Percentiles rank a stretch among this genome's conserved stretches.
Conservation (phyloP, 768 basidiomycete species). For the Dioszegia crocea region DNA sequence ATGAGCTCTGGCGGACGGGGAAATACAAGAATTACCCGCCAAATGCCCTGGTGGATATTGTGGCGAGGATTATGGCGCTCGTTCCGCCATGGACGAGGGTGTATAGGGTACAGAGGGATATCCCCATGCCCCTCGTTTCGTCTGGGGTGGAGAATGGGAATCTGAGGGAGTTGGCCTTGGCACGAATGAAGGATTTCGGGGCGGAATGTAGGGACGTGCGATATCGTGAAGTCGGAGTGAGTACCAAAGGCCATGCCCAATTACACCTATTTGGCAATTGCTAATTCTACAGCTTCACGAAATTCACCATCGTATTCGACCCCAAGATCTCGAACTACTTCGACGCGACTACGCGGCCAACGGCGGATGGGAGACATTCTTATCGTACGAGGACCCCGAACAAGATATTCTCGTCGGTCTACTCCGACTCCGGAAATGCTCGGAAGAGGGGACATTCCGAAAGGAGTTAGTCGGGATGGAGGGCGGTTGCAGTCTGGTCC, state of each 20-base stretch:
- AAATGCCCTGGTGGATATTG: constrained; percentile 96
- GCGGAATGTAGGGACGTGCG: constrained; percentile 95
- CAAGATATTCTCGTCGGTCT: constrained; percentile 92
- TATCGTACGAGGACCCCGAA: constrained; percentile 97
- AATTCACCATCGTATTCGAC: constrained; percentile 95
- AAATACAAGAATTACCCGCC: constrained; percentile 98
- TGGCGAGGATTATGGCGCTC: constrained; percentile 88
- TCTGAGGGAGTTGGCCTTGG: constrained; percentile 87
- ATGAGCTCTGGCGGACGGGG: constrained; percentile 95
- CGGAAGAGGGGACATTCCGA: constrained; percentile 93
- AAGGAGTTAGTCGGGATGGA: constrained; percentile 73
- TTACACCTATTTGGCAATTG: not conserved
- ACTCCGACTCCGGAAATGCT: constrained; percentile 86
- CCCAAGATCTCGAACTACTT: constrained; percentile 89
- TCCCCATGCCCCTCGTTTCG: constrained; percentile 90
- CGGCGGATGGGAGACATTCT: constrained; percentile 98
- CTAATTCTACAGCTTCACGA: constrained; percentile 72
- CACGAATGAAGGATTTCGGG: constrained; percentile 98
- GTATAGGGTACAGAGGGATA: constrained; percentile 96
- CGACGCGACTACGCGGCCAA: constrained; percentile 94
- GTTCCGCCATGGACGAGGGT: constrained; percentile 99
- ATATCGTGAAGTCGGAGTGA: constrained; percentile 93
- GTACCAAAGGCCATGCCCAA: too few relatives aligned
- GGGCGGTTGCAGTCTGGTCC: constrained; percentile 76
- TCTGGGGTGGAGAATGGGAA: constrained; percentile 99